Conservation (phyloP, 2,329 filamentous ascomycete genomes). For the Camptophora hylomeconis region DNA sequence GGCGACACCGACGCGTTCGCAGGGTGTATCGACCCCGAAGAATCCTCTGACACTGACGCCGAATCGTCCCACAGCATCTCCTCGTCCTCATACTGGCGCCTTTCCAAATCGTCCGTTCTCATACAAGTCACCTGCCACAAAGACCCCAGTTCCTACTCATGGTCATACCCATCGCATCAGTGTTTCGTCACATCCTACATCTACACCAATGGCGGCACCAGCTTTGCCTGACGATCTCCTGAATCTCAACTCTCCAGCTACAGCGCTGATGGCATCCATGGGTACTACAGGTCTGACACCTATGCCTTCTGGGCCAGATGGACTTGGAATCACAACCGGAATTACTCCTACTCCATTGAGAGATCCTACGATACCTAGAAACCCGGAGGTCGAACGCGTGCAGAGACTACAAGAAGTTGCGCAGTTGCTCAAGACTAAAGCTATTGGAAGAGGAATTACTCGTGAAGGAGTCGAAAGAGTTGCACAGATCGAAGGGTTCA, state of each 20-base stretch:
- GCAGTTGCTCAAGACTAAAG: constrained; percentile 25
- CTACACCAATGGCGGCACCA: constrained; percentile 28
- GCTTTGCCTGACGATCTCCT: constrained; percentile 27
- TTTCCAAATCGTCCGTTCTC: constrained; percentile 25
- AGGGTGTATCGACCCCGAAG: constrained; percentile 20
- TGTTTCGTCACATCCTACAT: constrained; percentile 28
- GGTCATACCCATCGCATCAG: constrained; percentile 24
- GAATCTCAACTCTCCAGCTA: constrained; percentile 32
- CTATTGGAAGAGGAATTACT: constrained; percentile 30
- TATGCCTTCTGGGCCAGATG: constrained; percentile 10
- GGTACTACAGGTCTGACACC: constrained; percentile 14
- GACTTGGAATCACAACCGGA: constrained; percentile 28
- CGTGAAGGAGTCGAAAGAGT: constrained; percentile 30
- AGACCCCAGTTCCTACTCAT: constrained; percentile 28
- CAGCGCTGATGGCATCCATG: constrained; percentile 22
- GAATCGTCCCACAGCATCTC: constrained; percentile 30
- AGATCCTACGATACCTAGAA: constrained; percentile 25
- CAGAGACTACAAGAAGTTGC: constrained; percentile 29
- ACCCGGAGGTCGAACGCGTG: constrained; percentile 29
- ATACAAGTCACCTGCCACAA: constrained; percentile 32
- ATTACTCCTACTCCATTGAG: constrained; percentile 28
- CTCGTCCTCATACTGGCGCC: constrained; percentile 26
- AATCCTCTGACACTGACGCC: constrained; percentile 29
- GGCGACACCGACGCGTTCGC: constrained; percentile 29
- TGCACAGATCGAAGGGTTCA: constrained; percentile 30